These are phyloP conservation scores for Phalaenopsis aphrodite DNA, from an alignment of 106 monocot genomes.

Conservation along the genomic window DNA sequence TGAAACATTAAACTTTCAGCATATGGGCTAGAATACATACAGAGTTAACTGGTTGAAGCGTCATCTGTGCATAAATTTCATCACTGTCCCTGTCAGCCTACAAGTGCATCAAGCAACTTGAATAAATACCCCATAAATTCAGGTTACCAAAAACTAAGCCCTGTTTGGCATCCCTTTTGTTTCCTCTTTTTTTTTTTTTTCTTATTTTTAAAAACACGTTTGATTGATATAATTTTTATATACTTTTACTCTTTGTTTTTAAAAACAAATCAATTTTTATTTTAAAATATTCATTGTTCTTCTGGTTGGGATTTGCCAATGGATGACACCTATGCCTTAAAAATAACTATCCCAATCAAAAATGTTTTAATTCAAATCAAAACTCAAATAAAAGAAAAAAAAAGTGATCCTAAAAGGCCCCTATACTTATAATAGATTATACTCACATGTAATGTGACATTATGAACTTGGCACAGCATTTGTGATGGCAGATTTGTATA, in stretches of 20 bases:
- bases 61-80: slow-evolving; percentile 94
- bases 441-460: slow-evolving; percentile 77
- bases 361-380: no score
- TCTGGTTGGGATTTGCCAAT: no score
- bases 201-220: no score
- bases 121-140: background rate
- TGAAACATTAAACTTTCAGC: background rate
- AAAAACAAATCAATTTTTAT: no score
- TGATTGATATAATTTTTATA: no score
- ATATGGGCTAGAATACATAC: slow-evolving; percentile 29
- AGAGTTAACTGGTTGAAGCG: slow-evolving; percentile 90
- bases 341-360: no score
- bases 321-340: no score
- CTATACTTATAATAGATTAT: background rate
- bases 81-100: slow-evolving; percentile 94
- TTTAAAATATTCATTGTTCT: no score
- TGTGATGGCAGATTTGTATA: slow-evolving; percentile 82
- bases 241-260: no score
- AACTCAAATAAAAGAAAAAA: background rate
- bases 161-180: no score
- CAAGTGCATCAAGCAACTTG: background rate
- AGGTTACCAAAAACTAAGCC: background rate
- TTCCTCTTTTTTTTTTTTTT: no score
- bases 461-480: slow-evolving; percentile 76
- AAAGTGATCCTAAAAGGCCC: no score